Percentiles rank a stretch among this genome's conserved stretches.
Conservation (phyloP, 2,329 filamentous ascomycete genomes). For the Monascus ruber region DNA sequence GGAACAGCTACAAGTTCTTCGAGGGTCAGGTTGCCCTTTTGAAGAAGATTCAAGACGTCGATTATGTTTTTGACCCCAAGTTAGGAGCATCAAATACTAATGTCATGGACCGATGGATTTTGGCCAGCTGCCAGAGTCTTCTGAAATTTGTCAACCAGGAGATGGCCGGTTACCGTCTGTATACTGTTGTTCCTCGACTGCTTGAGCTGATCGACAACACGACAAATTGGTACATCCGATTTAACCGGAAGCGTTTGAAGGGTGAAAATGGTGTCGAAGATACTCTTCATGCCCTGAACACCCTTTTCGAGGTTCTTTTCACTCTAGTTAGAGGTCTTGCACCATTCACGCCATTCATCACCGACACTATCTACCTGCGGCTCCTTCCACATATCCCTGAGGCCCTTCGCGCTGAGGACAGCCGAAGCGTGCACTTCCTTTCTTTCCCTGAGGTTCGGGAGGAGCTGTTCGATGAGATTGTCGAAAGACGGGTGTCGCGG, state of each 20-base stretch:
- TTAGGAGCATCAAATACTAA: constrained; percentile 69
- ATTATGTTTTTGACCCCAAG: constrained; percentile 68
- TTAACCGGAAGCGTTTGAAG: constrained; percentile 85
- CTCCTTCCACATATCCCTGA: constrained; percentile 73
- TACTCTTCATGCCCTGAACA: constrained; percentile 82
- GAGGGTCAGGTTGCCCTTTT: constrained; percentile 74
- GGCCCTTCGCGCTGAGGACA: constrained; percentile 56
- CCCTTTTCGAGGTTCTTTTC: constrained; percentile 85
- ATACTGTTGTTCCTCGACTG: constrained; percentile 82
- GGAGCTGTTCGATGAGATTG: constrained; percentile 73
- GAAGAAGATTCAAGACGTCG: constrained; percentile 70
- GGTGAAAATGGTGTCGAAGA: constrained; percentile 78
- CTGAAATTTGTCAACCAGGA: constrained; percentile 86
- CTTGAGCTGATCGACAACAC: constrained; percentile 81
- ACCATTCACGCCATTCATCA: constrained; percentile 91
- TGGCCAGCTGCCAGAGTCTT: constrained; percentile 83
- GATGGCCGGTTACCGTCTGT: constrained; percentile 71
- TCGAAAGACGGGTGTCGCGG: constrained; percentile 74
- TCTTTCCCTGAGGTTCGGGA: constrained; percentile 77
- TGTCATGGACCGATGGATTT: constrained; percentile 92
- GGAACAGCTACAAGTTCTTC: constrained; percentile 98
- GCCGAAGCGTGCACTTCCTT: constrained; percentile 84
- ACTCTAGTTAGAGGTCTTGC: constrained; percentile 80
- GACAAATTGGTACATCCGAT: constrained; percentile 98
- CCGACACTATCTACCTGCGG: constrained; percentile 83